Evolutionary conservation across 2,329 filamentous ascomycete species (phyloP).

Genomic region (Diaporthe aspalathi): DNA sequence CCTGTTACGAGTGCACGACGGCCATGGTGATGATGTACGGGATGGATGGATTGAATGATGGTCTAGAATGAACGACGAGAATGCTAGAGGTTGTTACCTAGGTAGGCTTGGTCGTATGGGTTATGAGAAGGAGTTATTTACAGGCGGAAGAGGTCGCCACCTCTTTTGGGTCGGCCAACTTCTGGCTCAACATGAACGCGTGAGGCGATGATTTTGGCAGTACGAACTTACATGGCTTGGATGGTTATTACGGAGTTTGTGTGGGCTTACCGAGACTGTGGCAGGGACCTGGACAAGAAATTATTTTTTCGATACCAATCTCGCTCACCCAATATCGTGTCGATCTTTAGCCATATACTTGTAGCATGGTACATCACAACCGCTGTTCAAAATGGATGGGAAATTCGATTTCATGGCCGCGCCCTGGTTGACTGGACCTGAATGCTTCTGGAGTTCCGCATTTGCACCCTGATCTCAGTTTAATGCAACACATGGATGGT

Average conservation of each 20-base stretch:
- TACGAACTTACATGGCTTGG: neutral
- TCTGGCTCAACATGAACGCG: neutral
- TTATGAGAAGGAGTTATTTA: neutral
- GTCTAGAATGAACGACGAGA: slow-evolving; percentile 2
- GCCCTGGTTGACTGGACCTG: too few species aligned
- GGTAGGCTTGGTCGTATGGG: neutral
- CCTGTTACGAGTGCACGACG: neutral
- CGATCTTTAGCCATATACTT: neutral
- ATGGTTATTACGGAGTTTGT: neutral
- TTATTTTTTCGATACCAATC: neutral
- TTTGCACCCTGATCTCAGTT: too few species aligned
- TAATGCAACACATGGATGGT: too few species aligned
- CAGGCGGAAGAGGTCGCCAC: slow-evolving; percentile 27
- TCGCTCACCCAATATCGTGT: neutral
- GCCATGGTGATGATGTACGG: neutral
- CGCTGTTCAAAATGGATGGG: neutral
- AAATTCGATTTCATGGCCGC: neutral
- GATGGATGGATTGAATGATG: neutral
- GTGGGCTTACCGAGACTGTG: neutral
- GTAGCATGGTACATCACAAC: slow-evolving; percentile 12
- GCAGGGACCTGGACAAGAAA: neutral
- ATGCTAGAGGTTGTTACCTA: neutral
- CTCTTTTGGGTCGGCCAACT: neutral
- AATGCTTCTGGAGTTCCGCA: too few species aligned
- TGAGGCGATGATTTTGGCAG: neutral